These are phyloP conservation scores for Scenedesmus sp. DNA, from an alignment of 163 green algal genomes.

Conservation along the genomic window DNA sequence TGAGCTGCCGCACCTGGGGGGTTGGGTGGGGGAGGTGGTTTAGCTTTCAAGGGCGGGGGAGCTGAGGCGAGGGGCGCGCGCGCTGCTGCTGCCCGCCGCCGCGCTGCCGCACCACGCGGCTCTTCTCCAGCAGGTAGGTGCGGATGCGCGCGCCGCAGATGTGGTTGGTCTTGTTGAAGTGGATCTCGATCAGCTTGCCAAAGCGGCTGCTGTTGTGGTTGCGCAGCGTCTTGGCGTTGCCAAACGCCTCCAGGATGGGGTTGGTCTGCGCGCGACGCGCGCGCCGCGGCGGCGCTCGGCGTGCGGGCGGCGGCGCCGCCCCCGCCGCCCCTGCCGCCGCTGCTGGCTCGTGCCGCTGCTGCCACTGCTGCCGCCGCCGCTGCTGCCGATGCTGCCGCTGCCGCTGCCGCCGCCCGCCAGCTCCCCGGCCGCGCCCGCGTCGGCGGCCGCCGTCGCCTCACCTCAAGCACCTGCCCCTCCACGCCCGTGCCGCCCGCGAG, in stretches of 20 bases:
- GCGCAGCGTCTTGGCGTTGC: conserved; percentile 94
- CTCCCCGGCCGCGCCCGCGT: no score
- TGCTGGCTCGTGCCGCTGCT: neutral
- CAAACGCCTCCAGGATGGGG: conserved; percentile 95
- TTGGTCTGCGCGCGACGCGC: conserved; percentile 86
- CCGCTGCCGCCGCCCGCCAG: conserved; percentile 2
- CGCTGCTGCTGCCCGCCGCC: neutral
- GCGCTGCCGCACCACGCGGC: conserved; percentile 48
- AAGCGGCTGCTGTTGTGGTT: conserved; percentile 96
- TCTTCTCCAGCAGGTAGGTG: conserved; percentile 97
- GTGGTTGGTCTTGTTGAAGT: conserved; percentile 75
- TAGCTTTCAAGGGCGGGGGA: no score
- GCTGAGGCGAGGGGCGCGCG: no score
- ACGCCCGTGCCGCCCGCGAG: conserved; percentile 84
- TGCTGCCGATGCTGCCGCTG: neutral
- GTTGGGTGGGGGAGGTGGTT: conserved; percentile 2
- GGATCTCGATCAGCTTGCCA: conserved; percentile 89
- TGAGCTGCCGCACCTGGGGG: conserved; percentile 73
- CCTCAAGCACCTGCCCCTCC: conserved; percentile 58
- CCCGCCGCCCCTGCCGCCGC: no score
- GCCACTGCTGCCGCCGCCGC: neutral
- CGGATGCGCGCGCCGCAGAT: conserved; percentile 90
- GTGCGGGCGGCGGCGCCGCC: no score
- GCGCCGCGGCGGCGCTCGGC: no score
- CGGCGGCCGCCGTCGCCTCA: no score